A percentile compares a stretch with the other conserved stretches of the same genome.
These are phyloP conservation scores for Leccinum griseonigrum DNA, from an alignment of 1,284 basidiomycete genomes.

Conservation along the genomic window DNA sequence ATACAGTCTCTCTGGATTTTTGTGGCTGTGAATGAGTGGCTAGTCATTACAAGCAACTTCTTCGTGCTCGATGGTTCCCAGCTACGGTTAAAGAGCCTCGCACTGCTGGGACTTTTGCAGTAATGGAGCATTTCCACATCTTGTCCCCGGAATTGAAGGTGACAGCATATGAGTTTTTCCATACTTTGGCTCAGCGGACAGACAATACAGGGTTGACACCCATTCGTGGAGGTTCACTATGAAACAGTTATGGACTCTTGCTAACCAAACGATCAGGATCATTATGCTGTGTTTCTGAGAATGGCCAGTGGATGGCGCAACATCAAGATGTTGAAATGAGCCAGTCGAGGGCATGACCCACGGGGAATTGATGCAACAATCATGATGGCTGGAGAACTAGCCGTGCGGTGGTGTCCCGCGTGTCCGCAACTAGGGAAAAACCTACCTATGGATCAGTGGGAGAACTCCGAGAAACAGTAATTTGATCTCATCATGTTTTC, in stretches of 20 bases:
- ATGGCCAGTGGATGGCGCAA: not conserved
- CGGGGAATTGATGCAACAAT: not conserved
- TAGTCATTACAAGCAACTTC: not conserved
- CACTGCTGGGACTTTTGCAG: not conserved
- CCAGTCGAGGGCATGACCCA: conserved; percentile 48
- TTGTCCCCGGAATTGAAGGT: not conserved
- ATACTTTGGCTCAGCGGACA: not conserved
- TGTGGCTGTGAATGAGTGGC: not conserved
- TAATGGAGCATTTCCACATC: not conserved
- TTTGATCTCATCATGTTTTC: not conserved
- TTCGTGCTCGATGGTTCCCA: not conserved
- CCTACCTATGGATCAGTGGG: not conserved
- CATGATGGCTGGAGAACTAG: not conserved
- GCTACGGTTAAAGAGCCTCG: not conserved
- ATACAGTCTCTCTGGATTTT: not conserved
- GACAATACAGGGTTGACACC: not conserved
- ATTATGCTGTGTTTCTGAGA: not conserved
- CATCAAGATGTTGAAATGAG: conserved; percentile 40
- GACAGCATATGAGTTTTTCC: not conserved
- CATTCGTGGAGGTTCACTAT: not conserved
- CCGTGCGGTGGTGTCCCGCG: not conserved
- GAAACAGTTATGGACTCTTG: not conserved
- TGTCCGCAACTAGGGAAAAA: not conserved
- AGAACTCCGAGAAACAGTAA: too few species aligned
- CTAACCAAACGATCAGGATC: not conserved